Evolutionary conservation across 768 basidiomycete genomes (phyloP).

Genomic region (Trametes meyenii): DNA sequence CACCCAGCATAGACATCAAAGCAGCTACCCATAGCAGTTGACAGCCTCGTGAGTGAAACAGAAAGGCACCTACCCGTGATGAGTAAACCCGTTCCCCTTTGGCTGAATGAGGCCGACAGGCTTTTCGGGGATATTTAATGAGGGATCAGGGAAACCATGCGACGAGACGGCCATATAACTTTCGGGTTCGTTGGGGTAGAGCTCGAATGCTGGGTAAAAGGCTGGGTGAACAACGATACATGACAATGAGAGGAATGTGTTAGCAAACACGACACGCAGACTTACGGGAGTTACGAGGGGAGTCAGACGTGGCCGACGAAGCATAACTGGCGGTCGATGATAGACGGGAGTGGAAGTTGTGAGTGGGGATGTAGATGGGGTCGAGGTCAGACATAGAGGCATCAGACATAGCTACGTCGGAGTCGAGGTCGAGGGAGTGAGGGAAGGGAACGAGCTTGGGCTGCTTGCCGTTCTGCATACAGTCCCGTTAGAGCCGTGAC

Average conservation of each 20-base stretch:
- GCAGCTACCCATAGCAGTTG: background rate
- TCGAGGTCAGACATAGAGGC: constrained; percentile 57
- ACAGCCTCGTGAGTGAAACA: background rate
- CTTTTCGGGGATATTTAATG: constrained; percentile 44
- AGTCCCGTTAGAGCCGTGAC: constrained; percentile 28
- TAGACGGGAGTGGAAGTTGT: constrained; percentile 60
- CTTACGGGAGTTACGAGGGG: constrained; percentile 31
- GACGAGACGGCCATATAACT: constrained; percentile 53
- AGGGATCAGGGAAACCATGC: constrained; percentile 34
- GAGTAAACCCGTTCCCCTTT: constrained; percentile 50
- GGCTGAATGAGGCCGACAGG: constrained; percentile 71
- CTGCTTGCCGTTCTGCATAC: constrained; percentile 60
- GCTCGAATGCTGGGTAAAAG: constrained; percentile 65
- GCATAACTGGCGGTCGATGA: constrained; percentile 63
- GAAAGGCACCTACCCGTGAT: constrained; percentile 65
- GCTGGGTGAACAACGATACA: constrained; percentile 12
- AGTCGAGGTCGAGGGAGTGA: constrained; percentile 54
- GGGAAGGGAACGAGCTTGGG: constrained; percentile 78
- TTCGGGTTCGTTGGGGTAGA: constrained; percentile 57
- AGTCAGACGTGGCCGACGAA: constrained; percentile 38
- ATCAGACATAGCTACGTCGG: constrained; percentile 72
- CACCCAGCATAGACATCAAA: background rate
- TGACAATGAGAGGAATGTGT: background rate
- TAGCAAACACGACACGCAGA: constrained; percentile 7
- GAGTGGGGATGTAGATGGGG: constrained; percentile 49